Base-by-base conservation (phyloP, 2,329 filamentous ascomycete species). In the Cadophora malorum region DNA sequence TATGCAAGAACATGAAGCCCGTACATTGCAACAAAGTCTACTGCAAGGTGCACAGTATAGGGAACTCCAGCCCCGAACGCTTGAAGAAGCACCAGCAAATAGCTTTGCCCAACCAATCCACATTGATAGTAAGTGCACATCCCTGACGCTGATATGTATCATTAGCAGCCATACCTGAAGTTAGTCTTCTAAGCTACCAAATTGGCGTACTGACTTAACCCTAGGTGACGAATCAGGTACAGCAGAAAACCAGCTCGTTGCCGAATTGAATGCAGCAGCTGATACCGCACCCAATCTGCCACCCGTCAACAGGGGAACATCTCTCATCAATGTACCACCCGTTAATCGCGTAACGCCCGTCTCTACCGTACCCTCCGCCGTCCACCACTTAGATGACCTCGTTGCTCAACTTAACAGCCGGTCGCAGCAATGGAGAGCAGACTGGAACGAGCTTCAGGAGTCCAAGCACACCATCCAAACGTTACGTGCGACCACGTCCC, bases 371-470 rank as follows among this genome's bases (percentile, higher is more conserved):
- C n/a, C 45, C 6, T 49, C 45, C 12, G n/a, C 7, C n/a, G 7
- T 21, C 21, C 45, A 49, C 45, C 45, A 49, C n/a, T 49, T 59
- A 45, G 56, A 59, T 4, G 33, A 59, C 35, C 56, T 59, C 10
- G 35, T 59, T 4, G 19, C 33, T 2, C 21, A 59, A 59, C 41
- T 59, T n/a, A 45, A 9, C 14, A 12, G n/a, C 21, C n/a, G 33
- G 25, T 59, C 56, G 0, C 35, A 19, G 14, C 56, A 25, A 7
- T 59, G 56, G 56, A 59, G 28, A 19, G n/a, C 35, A 19, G 56
- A 59, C 12, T 59, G 33, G 56, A 45, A 9, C 1, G 33, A 59
- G 12, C 56, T 59, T 19, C 56, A 59, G 21, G 56, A 23, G 4
- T 59, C n/a, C n/a, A 45, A 45, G 33, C 6, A 12, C 7, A 25